phyloP scores from a whole-genome alignment of 1,284 basidiomycete species.

The Heterobasidion parviporum region DNA sequence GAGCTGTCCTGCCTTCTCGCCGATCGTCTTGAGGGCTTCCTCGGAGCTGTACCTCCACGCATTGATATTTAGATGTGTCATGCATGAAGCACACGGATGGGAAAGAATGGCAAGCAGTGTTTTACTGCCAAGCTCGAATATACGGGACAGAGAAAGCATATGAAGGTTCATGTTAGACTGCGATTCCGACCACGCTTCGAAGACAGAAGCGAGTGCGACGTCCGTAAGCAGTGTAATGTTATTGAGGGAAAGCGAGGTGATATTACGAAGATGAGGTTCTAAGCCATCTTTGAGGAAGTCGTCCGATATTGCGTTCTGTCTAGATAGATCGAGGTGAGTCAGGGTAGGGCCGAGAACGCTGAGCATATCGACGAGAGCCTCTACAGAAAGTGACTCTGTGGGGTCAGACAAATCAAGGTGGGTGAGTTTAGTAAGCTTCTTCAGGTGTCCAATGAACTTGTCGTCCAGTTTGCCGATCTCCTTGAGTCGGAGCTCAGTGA shows the following conservation, averaged over 20 bases:
- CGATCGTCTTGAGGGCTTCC: constrained; percentile 49
- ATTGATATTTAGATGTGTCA: constrained; percentile 71
- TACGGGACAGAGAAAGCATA: constrained; percentile 54
- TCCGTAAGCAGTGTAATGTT: constrained; percentile 62
- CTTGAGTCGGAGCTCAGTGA: constrained; percentile 70
- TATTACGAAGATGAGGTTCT: constrained; percentile 36
- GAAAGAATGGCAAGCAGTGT: constrained; percentile 60
- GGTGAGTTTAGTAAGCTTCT: constrained; percentile 34
- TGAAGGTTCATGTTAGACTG: constrained; percentile 38
- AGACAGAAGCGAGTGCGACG: constrained; percentile 61
- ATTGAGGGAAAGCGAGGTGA: constrained; percentile 54
- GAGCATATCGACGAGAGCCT: constrained; percentile 42
- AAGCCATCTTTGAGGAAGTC: constrained; percentile 56
- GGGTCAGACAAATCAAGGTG: constrained; percentile 44
- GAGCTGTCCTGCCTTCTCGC: constrained; percentile 38
- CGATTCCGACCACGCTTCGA: constrained; percentile 31
- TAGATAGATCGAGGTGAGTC: constrained; percentile 56
- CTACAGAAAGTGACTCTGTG: constrained; percentile 31
- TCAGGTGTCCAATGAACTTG: constrained; percentile 49
- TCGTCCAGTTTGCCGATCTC: constrained; percentile 74
- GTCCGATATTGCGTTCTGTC: constrained; percentile 51
- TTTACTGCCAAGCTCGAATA: constrained; percentile 44
- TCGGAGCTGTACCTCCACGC: constrained; percentile 62
- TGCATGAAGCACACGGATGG: constrained; percentile 52
- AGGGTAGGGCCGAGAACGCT: constrained; percentile 29